Conservation (phyloP, 179 eudicot genomes). For the Vitellaria paradoxa region DNA sequence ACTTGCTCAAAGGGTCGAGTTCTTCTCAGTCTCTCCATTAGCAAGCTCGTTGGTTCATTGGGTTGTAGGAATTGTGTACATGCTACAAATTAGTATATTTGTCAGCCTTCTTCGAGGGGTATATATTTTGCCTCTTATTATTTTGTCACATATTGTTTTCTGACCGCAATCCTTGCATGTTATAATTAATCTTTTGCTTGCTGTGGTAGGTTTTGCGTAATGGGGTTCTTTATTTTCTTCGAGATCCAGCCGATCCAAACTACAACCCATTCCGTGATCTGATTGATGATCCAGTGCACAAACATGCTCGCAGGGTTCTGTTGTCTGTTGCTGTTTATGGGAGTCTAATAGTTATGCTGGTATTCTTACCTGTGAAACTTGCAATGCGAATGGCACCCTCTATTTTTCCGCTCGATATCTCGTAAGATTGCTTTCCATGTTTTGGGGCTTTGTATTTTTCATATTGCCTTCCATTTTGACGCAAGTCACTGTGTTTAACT, state of each 20-base stretch:
- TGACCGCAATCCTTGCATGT: not conserved
- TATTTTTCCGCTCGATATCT: constrained; percentile 88
- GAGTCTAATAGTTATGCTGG: constrained; percentile 93
- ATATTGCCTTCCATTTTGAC: not conserved
- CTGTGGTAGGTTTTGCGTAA: constrained; percentile 72
- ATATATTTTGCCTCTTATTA: constrained; percentile 24
- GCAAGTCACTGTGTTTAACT: not conserved
- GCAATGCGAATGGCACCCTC: constrained; percentile 92
- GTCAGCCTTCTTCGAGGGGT: constrained; percentile 99
- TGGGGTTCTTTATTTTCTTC: constrained; percentile 94
- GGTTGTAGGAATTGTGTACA: constrained; percentile 95
- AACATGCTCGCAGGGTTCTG: constrained; percentile 96
- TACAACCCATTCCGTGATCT: constrained; percentile 96
- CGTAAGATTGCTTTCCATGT: constrained; percentile 50
- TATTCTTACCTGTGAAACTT: constrained; percentile 90
- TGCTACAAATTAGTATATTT: constrained; percentile 95
- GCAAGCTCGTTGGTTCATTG: constrained; percentile 95
- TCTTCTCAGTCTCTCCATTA: constrained; percentile 81
- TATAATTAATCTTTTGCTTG: constrained; percentile 5
- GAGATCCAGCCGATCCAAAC: constrained; percentile 99
- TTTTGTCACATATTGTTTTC: not conserved
- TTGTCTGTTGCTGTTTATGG: constrained; percentile 95
- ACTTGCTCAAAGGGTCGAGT: constrained; percentile 80
- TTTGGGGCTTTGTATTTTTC: not conserved
- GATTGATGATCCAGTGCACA: constrained; percentile 98